Evolutionary conservation across 1,284 basidiomycete genomes (phyloP).

Genomic region (Coniferiporia weirii): DNA sequence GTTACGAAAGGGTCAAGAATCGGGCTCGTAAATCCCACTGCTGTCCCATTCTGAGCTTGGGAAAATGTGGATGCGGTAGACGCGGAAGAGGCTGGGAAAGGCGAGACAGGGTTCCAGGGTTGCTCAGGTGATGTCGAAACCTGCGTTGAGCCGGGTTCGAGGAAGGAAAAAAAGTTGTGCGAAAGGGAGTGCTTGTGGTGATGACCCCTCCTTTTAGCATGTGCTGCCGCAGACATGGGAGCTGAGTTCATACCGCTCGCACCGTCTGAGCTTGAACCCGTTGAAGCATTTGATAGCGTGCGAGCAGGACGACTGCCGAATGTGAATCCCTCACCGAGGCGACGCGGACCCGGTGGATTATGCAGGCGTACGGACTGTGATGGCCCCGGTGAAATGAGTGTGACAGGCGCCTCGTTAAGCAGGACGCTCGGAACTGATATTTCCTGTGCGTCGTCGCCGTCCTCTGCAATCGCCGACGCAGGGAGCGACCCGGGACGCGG

Average conservation of each 20-base stretch:
- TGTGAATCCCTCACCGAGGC: constrained; percentile 56
- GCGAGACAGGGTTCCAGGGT: constrained; percentile 25
- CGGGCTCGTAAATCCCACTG: constrained; percentile 11
- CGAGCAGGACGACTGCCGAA: constrained; percentile 47
- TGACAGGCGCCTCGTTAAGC: constrained; percentile 41
- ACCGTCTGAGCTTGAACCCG: constrained; percentile 23
- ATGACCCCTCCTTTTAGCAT: constrained; percentile 63
- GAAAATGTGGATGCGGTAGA: constrained; percentile 5
- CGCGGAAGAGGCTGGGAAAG: constrained; percentile 18
- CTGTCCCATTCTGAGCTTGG: constrained; percentile 5
- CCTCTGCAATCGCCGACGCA: constrained; percentile 58
- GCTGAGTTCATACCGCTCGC: constrained; percentile 18
- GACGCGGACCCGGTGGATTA: constrained; percentile 32
- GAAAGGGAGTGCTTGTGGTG: constrained; percentile 93
- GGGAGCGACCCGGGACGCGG: constrained; percentile 71
- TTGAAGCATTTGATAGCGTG: constrained; percentile 25
- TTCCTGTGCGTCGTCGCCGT: constrained; percentile 46
- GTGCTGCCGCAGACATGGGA: constrained; percentile 27
- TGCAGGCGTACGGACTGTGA: constrained; percentile 25
- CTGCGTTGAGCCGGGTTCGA: constrained; percentile 49
- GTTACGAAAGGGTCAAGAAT: constrained; percentile 1
- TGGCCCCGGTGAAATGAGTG: constrained; percentile 37
- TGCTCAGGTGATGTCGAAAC: constrained; percentile 21
- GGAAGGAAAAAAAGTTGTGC: constrained; percentile 89
- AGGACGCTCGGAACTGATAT: constrained; percentile 33